Conservation (phyloP, 352 stramenopile genomes). For the Plasmopara viticola region DNA sequence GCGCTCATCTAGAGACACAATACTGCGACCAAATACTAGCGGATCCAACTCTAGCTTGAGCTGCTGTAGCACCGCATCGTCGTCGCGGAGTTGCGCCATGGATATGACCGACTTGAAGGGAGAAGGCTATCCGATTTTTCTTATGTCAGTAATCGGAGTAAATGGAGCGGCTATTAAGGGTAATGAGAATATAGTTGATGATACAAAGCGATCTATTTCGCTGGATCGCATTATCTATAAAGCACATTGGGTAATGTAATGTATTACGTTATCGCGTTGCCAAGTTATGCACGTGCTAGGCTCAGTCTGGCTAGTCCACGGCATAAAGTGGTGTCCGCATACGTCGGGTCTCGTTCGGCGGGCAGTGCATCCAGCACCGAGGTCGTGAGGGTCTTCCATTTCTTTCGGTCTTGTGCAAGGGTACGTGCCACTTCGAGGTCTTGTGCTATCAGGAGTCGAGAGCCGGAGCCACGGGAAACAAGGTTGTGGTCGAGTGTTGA, state of each 20-base stretch:
- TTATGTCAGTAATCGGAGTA: neutral
- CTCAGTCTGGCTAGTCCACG: no score
- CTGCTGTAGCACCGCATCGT: slow-evolving; percentile 49
- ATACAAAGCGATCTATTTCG: slow-evolving; percentile 4
- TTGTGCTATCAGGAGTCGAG: no score
- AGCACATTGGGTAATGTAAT: slow-evolving; percentile 1
- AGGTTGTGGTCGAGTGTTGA: no score
- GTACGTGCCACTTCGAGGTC: no score
- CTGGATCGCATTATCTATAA: slow-evolving; percentile 2
- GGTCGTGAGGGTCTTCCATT: no score
- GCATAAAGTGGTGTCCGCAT: no score
- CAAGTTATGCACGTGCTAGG: no score
- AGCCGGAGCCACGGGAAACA: no score
- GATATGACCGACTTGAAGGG: neutral
- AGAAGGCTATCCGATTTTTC: neutral
- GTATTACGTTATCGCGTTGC: no score
- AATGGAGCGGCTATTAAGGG: neutral
- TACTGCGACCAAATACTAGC: slow-evolving; percentile 41
- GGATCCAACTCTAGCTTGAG: slow-evolving; percentile 58
- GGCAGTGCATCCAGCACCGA: no score
- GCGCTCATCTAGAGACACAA: slow-evolving; percentile 48
- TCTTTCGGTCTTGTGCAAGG: no score
- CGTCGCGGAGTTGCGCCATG: slow-evolving; percentile 26
- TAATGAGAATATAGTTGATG: neutral
- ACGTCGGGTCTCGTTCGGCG: no score